A percentile compares a stretch with the other conserved stretches of the same genome.
Evolutionary conservation across 768 basidiomycete genomes (phyloP).

Genomic region (Cyclocybe cylindracea): DNA sequence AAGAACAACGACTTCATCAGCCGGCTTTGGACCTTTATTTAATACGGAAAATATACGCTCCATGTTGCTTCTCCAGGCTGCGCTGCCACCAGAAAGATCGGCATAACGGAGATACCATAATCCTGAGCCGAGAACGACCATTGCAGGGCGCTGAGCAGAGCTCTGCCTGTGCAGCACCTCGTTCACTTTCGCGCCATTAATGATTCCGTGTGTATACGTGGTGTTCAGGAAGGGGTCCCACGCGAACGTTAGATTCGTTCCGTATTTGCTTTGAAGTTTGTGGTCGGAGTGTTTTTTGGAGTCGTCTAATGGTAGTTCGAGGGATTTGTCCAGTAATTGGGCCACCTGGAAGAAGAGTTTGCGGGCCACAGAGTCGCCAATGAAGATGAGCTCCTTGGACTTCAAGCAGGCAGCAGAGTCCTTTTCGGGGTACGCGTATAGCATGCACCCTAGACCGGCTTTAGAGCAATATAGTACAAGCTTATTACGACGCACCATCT

Average conservation of each 20-base stretch:
- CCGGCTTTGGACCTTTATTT: constrained; percentile 40
- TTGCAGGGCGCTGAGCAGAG: constrained; percentile 41
- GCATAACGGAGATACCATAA: constrained; percentile 88
- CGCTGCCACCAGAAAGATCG: constrained; percentile 68
- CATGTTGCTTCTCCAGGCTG: constrained; percentile 77
- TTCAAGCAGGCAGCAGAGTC: constrained; percentile 58
- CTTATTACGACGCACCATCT: constrained; percentile 52
- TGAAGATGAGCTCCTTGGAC: constrained; percentile 67
- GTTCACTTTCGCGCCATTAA: constrained; percentile 23
- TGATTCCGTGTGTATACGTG: constrained; percentile 49
- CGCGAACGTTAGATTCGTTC: constrained; percentile 55
- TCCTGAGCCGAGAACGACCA: constrained; percentile 84
- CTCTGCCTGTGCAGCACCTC: background rate
- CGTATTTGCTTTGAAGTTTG: constrained; percentile 43
- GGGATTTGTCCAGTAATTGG: constrained; percentile 55
- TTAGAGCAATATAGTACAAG: background rate
- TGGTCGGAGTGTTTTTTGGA: constrained; percentile 73
- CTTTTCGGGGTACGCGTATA: constrained; percentile 58
- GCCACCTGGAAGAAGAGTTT: constrained; percentile 77
- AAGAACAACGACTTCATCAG: constrained; percentile 76
- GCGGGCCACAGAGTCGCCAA: constrained; percentile 85
- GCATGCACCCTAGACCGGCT: constrained; percentile 71
- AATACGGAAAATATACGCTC: constrained; percentile 62
- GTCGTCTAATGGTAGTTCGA: constrained; percentile 51
- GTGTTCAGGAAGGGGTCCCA: constrained; percentile 92